Evolutionary conservation across 495 filamentous ascomycete genomes (phyloP).

Genomic region (Xylaria flabelliformis): DNA sequence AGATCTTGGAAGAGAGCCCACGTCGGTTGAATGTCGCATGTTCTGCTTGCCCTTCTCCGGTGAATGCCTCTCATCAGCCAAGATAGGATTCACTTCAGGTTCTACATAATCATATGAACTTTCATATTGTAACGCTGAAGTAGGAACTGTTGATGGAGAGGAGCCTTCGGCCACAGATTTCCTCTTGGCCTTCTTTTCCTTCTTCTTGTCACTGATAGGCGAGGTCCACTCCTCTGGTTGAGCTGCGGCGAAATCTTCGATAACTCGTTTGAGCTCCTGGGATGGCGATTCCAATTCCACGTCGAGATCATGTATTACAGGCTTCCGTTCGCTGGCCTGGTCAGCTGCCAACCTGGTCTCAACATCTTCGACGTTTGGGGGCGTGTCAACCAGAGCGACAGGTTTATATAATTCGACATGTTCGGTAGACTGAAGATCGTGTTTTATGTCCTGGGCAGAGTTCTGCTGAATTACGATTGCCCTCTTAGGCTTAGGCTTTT

Average conservation of each 20-base stretch:
- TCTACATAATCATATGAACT: slow-evolving; percentile 39
- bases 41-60: slow-evolving; percentile 31
- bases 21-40: slow-evolving; percentile 21
- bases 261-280: slow-evolving; percentile 28
- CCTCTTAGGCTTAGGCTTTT: slow-evolving; percentile 41
- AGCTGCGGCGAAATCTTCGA: slow-evolving; percentile 40
- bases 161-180: slow-evolving; percentile 34
- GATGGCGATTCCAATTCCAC: background rate
- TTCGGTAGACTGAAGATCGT: slow-evolving; percentile 30
- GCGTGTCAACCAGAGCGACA: slow-evolving; percentile 40
- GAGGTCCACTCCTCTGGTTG: slow-evolving; percentile 26
- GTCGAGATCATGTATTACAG: background rate
- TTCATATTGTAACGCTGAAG: slow-evolving; percentile 38
- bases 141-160: slow-evolving; percentile 25
- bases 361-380: slow-evolving; percentile 34
- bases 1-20: slow-evolving; percentile 18
- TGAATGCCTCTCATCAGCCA: slow-evolving; percentile 33
- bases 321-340: slow-evolving; percentile 18
- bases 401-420: slow-evolving; percentile 29
- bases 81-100: slow-evolving; percentile 21
- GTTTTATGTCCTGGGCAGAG: slow-evolving; percentile 24
- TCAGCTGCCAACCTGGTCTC: slow-evolving; percentile 27
- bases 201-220: slow-evolving; percentile 36
- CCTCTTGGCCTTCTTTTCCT: slow-evolving; percentile 44
- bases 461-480: slow-evolving; percentile 36